Conservation (phyloP, 2,329 filamentous ascomycete species). For the Drechslerella coelobrocha region DNA sequence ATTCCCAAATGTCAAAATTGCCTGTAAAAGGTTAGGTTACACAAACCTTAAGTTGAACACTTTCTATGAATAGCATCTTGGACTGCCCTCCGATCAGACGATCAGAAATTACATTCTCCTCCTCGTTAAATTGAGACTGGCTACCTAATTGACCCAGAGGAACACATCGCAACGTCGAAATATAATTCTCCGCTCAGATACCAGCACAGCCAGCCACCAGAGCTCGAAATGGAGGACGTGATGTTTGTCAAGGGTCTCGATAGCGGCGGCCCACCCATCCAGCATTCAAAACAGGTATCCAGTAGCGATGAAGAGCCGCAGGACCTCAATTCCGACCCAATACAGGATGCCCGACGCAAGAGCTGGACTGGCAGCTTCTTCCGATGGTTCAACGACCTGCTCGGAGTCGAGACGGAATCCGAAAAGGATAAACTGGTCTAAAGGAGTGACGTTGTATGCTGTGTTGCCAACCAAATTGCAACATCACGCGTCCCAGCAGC, state of each 20-base stretch:
- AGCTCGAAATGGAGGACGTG: conserved; percentile 1
- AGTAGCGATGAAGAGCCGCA: not conserved
- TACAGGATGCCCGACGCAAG: not conserved
- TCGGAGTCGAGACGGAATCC: conserved; percentile 10
- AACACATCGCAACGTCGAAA: too few species aligned
- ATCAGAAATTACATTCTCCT: too few species aligned
- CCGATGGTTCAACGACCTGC: conserved; percentile 10
- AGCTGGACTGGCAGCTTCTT: conserved; percentile 13
- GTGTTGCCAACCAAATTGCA: not conserved
- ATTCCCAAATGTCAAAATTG: too few species aligned
- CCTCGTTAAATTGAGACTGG: too few species aligned
- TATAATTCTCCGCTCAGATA: too few species aligned
- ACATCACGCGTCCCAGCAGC: not conserved
- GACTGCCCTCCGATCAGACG: too few species aligned
- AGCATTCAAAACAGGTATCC: not conserved
- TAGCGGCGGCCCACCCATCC: not conserved
- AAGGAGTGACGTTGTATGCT: too few species aligned
- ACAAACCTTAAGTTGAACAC: too few species aligned
- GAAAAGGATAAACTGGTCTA: too few species aligned
- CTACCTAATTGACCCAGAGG: too few species aligned
- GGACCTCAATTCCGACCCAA: not conserved
- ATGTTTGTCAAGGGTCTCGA: conserved; percentile 7
- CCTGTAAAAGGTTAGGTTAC: too few species aligned
- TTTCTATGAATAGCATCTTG: too few species aligned
- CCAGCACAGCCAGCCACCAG: conserved; percentile 9